Conservation (phyloP, 169 alveolate genomes). For the Eimeria falciformis region DNA sequence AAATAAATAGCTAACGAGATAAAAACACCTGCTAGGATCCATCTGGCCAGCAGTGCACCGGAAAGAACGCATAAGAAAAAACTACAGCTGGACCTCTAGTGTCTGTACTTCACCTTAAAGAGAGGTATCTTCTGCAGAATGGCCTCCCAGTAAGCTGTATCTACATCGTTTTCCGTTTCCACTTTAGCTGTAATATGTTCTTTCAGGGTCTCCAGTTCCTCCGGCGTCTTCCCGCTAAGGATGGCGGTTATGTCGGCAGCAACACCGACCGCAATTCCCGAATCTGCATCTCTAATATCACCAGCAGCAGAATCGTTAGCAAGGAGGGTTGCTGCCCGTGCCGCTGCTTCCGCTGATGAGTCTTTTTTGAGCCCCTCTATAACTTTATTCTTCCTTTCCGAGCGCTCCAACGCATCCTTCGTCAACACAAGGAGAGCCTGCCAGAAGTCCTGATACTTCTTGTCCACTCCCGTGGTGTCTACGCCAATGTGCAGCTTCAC, state of each 20-base stretch:
- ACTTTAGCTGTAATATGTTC: constrained; percentile 54
- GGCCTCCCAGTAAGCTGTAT: constrained; percentile 78
- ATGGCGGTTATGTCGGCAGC: constrained; percentile 61
- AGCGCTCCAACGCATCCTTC: constrained; percentile 51
- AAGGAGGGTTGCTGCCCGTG: constrained; percentile 68
- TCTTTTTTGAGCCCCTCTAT: constrained; percentile 33
- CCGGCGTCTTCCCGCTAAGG: constrained; percentile 56
- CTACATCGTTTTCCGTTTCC: constrained; percentile 74
- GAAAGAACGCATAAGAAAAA: background rate
- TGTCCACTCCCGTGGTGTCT: constrained; percentile 69
- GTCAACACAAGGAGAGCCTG: constrained; percentile 47
- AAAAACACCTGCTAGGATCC: background rate
- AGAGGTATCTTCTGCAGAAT: constrained; percentile 72
- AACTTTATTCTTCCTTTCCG: constrained; percentile 46
- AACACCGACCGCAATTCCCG: constrained; percentile 68
- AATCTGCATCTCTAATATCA: constrained; percentile 63
- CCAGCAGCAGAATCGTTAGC: constrained; percentile 35
- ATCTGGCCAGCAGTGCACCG: background rate
- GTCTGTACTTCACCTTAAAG: constrained; percentile 37
- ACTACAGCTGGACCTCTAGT: background rate
- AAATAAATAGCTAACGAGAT: background rate
- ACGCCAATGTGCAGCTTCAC: constrained; percentile 67
- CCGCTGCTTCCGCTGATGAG: constrained; percentile 65
- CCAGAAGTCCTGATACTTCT: constrained; percentile 75
- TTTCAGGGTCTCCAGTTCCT: constrained; percentile 62